Base-by-base conservation (phyloP, 2,329 filamentous ascomycete genomes). In the Hymenoscyphus infarciens region DNA sequence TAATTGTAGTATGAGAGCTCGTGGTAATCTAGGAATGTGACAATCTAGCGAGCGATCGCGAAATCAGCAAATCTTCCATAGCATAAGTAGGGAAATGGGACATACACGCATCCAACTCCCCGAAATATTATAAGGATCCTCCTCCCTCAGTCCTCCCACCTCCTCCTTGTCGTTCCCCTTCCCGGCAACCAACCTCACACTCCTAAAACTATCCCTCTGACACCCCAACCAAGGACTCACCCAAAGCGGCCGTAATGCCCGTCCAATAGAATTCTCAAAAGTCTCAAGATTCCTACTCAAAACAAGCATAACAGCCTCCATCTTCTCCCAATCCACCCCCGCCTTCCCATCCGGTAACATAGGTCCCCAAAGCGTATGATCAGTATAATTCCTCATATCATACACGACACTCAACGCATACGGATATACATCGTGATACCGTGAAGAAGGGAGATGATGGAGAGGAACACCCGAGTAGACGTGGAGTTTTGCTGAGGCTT, bases 1-100 rank as follows among this genome's bases (percentile, higher is more conserved):
- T 92, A 92, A 72, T 93, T 93, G 78, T 87, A 92, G 22, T 77
- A 76, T 73, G 87, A 89, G 39, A 93, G 84, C 72, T 92, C 89
- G 68, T 82, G 85, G 72, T 89, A 92, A 73, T 92, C 88, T 64
- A 84, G 25, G n/a, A 59, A 31, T 19, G 53, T 55, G 1, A 55
- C 45, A 10, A 27, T 19, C 45, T 52, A 25, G 10, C 2, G 19
- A 49, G n/a, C 2, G 11, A 10, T 49, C n/a, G 10, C 38, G 7
- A 42, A n/a, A 11, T 52, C 7, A 25, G 45, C 13, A 25, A 25
- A 35, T 3, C 1, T 10, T 10, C 8, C 33, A 13, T 27, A 27
- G 25, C 25, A 27, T 4, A 4, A 27, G 25, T 4, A 27, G 25
- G 25, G 25, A 27, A 27, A 27, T 27, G n/a, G 39, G 13, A 68